Evolutionary conservation across 768 basidiomycete genomes (phyloP).

Genomic region (Podaxis rugospora): DNA sequence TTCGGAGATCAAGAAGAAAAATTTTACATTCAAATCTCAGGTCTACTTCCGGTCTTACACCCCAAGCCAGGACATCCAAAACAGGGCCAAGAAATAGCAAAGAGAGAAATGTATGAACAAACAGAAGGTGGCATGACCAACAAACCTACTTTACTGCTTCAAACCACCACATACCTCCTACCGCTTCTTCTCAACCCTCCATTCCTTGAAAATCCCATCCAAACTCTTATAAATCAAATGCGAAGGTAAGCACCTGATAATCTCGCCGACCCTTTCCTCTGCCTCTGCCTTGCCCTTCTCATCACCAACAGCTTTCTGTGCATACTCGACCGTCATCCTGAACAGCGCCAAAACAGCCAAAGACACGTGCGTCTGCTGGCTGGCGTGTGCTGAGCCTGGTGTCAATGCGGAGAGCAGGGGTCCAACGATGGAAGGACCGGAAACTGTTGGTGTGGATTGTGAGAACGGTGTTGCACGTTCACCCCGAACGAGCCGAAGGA

Average conservation of each 20-base stretch:
- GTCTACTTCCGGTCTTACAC: neutral
- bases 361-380: constrained; percentile 92
- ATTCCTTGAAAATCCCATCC: constrained; percentile 94
- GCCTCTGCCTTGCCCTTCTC: constrained; percentile 63
- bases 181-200: constrained; percentile 78
- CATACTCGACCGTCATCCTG: constrained; percentile 79
- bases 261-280: constrained; percentile 78
- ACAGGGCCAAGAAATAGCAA: neutral
- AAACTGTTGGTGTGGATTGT: constrained; percentile 55
- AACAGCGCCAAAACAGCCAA: constrained; percentile 92
- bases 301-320: constrained; percentile 61
- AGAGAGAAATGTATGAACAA: neutral
- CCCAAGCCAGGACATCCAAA: neutral
- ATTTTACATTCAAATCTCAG: neutral
- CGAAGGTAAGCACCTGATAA: constrained; percentile 84
- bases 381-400: constrained; percentile 74
- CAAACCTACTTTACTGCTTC: neutral
- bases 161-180: constrained; percentile 13
- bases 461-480: constrained; percentile 75
- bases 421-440: constrained; percentile 60
- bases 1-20: neutral
- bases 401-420: constrained; percentile 67
- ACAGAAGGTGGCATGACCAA: neutral
- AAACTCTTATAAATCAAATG: constrained; percentile 86
- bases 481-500: constrained; percentile 87